Conservation (phyloP, 352 stramenopile species). For the Pythium grandisporangium region DNA sequence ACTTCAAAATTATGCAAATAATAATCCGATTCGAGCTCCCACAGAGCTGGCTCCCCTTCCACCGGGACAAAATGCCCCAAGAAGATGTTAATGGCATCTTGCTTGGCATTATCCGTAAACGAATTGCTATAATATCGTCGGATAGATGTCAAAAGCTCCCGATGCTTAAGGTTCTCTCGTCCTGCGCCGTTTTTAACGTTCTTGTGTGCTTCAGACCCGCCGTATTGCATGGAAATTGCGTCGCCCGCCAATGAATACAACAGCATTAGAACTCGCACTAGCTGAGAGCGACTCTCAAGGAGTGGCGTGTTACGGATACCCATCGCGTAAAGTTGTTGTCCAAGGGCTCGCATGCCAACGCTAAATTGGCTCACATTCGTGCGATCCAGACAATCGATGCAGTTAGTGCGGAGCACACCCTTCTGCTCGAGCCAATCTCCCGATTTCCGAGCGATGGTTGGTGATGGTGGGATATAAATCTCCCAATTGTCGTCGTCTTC, state of each 20-base stretch:
- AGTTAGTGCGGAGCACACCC: slow-evolving; percentile 98
- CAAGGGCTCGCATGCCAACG: slow-evolving; percentile 86
- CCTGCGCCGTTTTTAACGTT: slow-evolving; percentile 91
- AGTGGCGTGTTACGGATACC: slow-evolving; percentile 88
- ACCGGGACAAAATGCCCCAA: slow-evolving; percentile 89
- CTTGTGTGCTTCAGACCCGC: slow-evolving; percentile 98
- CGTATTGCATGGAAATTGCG: slow-evolving; percentile 99
- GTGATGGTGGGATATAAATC: slow-evolving; percentile 22
- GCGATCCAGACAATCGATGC: slow-evolving; percentile 93
- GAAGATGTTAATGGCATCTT: slow-evolving; percentile 99
- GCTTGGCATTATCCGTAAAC: slow-evolving; percentile 97
- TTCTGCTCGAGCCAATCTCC: slow-evolving; percentile 93
- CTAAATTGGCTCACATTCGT: slow-evolving; percentile 86
- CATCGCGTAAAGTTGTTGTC: slow-evolving; percentile 96
- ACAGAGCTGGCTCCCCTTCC: slow-evolving; percentile 54
- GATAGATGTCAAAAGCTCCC: slow-evolving; percentile 97
- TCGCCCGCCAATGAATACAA: slow-evolving; percentile 98
- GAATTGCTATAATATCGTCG: slow-evolving; percentile 99
- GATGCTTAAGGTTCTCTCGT: slow-evolving; percentile 89
- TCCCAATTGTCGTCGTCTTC: background rate
- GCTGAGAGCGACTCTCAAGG: slow-evolving; percentile 83
- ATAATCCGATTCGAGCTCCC: slow-evolving; percentile 85
- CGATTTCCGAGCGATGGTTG: slow-evolving; percentile 68
- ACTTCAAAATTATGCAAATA: slow-evolving; percentile 90
- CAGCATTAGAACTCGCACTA: slow-evolving; percentile 96